These are phyloP conservation scores for Fusarium floridanum DNA, from an alignment of 2,329 filamentous ascomycete species.

Conservation along the genomic window DNA sequence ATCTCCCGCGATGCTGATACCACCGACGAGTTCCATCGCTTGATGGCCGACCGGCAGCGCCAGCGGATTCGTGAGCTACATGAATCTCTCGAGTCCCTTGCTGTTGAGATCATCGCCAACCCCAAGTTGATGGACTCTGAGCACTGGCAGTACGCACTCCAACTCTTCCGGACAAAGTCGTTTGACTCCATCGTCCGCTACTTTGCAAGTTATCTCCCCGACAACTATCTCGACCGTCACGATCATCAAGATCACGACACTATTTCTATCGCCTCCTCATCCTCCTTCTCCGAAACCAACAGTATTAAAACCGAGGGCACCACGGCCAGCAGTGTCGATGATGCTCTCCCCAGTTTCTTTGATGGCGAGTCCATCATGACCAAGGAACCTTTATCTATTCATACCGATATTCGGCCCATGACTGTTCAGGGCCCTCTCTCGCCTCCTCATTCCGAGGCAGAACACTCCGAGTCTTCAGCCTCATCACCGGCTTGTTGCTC, in stretches of 20 bases:
- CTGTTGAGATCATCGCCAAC: conserved; percentile 72
- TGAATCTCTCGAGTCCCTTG: conserved; percentile 67
- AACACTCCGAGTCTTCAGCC: conserved; percentile 59
- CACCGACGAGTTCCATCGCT: conserved; percentile 66
- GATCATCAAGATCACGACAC: conserved; percentile 46
- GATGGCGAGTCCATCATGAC: conserved; percentile 59
- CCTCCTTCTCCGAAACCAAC: conserved; percentile 55
- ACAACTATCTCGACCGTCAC: conserved; percentile 60
- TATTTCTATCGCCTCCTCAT: conserved; percentile 50
- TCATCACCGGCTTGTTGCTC: conserved; percentile 52
- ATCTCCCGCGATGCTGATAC: conserved; percentile 65
- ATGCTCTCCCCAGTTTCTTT: conserved; percentile 57
- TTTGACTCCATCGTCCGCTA: conserved; percentile 72
- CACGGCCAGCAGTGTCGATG: conserved; percentile 56
- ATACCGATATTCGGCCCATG: conserved; percentile 41
- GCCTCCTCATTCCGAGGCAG: conserved; percentile 65
- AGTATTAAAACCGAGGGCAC: conserved; percentile 55
- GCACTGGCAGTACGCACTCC: conserved; percentile 70
- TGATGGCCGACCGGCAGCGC: conserved; percentile 66
- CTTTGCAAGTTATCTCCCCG: conserved; percentile 70
- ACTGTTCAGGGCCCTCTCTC: conserved; percentile 48
- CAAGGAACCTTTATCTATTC: conserved; percentile 57
- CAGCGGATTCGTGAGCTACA: conserved; percentile 68
- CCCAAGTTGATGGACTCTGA: conserved; percentile 69
- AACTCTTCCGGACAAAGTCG: conserved; percentile 70